Conservation (phyloP, 1,139 yeast genomes). For the Suhomyces terraborum region DNA sequence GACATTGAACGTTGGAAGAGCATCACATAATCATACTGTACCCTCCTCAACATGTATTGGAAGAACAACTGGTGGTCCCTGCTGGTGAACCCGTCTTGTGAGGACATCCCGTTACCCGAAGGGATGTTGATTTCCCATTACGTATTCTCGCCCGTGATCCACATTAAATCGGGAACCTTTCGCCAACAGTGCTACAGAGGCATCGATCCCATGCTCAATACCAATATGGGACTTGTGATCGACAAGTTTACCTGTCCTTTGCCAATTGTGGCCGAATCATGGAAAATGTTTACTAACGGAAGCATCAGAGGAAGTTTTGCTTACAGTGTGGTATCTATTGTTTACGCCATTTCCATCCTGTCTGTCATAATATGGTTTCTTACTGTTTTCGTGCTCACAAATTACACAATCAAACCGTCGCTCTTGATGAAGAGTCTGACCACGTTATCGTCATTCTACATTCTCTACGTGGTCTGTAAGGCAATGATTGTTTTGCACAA, state of each 20-base stretch:
- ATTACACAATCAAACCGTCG: slow-evolving; percentile 58
- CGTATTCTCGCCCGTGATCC: slow-evolving; percentile 23
- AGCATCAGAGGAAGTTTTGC: slow-evolving; percentile 48
- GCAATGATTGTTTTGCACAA: slow-evolving; percentile 46
- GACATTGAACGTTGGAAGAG: no score
- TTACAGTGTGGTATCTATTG: slow-evolving; percentile 59
- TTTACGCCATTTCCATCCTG: slow-evolving; percentile 64
- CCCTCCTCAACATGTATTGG: slow-evolving; percentile 38
- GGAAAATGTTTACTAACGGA: slow-evolving; percentile 40
- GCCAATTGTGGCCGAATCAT: slow-evolving; percentile 42
- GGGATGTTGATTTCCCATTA: slow-evolving; percentile 41
- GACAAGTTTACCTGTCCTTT: slow-evolving; percentile 32
- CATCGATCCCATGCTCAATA: slow-evolving; percentile 45
- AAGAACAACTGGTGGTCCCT: slow-evolving; percentile 30
- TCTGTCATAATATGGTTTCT: slow-evolving; percentile 66
- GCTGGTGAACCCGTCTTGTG: slow-evolving; percentile 36
- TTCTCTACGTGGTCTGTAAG: slow-evolving; percentile 51
- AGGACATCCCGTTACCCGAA: slow-evolving; percentile 29
- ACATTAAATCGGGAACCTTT: slow-evolving; percentile 30
- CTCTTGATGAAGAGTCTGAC: slow-evolving; percentile 49
- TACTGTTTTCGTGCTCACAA: slow-evolving; percentile 63
- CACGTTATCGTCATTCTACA: slow-evolving; percentile 53
- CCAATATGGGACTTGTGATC: slow-evolving; percentile 39
- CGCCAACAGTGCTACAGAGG: slow-evolving; percentile 40
- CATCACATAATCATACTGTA: not conserved